These are phyloP conservation scores for Hyaloscypha finlandica DNA, from an alignment of 495 filamentous ascomycete genomes.

Conservation along the genomic window DNA sequence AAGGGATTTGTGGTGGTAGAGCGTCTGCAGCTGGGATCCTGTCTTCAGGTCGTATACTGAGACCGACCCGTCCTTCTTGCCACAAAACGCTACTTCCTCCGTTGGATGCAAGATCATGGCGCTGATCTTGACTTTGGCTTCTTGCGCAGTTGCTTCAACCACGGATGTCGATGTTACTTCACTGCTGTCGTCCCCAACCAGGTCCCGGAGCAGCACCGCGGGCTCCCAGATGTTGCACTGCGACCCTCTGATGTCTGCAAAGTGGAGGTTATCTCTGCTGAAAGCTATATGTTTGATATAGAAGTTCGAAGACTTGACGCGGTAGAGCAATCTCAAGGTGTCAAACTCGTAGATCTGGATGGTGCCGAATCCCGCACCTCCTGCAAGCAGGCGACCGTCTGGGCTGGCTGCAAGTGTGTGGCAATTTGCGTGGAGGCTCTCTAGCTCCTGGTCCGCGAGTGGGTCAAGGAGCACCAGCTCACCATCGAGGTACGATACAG, in stretches of 20 bases:
- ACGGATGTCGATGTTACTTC: conserved; percentile 13
- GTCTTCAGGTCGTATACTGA: conserved; percentile 29
- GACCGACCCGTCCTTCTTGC: conserved; percentile 35
- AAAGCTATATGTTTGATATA: conserved; percentile 36
- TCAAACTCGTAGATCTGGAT: conserved; percentile 42
- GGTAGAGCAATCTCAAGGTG: conserved; percentile 37
- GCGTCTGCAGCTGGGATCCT: conserved; percentile 20
- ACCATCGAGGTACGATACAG: conserved; percentile 38
- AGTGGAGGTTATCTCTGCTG: conserved; percentile 31
- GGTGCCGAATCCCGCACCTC: conserved; percentile 31
- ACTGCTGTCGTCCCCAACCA: conserved; percentile 31
- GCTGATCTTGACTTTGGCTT: conserved; percentile 28
- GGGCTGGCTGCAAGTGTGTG: conserved; percentile 30
- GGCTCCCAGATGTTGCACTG: conserved; percentile 39
- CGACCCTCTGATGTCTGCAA: conserved; percentile 39
- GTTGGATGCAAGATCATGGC: conserved; percentile 28
- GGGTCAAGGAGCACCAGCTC: conserved; percentile 36
- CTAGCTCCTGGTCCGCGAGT: conserved; percentile 21
- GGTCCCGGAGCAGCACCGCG: conserved; percentile 8
- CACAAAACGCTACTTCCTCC: conserved; percentile 30
- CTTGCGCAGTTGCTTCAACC: conserved; percentile 16
- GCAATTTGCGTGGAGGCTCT: conserved; percentile 22
- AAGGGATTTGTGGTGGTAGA: conserved; percentile 32
- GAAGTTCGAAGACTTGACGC: conserved; percentile 29
- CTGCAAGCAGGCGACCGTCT: conserved; percentile 37